Percentiles rank a stretch among this genome's conserved stretches.
These are phyloP conservation scores for Artomyces pyxidatus DNA, from an alignment of 768 basidiomycete genomes.

Conservation along the genomic window DNA sequence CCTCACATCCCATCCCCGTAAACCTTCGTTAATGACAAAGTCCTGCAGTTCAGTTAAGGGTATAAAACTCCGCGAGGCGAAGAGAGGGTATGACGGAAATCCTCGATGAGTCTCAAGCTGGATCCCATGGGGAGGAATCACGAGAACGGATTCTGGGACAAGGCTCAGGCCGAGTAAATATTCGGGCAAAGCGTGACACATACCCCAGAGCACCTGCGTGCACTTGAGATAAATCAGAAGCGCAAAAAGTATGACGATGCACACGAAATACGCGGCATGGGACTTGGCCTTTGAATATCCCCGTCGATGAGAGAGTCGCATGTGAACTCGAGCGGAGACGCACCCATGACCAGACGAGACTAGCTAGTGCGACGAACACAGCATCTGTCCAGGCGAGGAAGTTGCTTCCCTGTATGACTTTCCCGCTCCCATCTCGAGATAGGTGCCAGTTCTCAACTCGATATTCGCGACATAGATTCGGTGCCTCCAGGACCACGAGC, in stretches of 20 bases:
- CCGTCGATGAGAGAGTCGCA: background rate
- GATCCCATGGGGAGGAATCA: constrained; percentile 60
- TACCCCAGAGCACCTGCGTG: constrained; percentile 44
- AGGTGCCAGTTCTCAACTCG: constrained; percentile 47
- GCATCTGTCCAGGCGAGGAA: constrained; percentile 31
- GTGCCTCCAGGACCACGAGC: constrained; percentile 37
- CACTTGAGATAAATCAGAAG: constrained; percentile 29
- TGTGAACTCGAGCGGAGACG: background rate
- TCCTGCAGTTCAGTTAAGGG: constrained; percentile 47
- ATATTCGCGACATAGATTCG: constrained; percentile 46
- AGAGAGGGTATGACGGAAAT: constrained; percentile 29
- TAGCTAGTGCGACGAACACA: constrained; percentile 19
- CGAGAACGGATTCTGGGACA: constrained; percentile 58
- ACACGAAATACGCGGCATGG: background rate
- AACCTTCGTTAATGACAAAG: constrained; percentile 66
- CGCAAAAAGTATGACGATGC: constrained; percentile 7
- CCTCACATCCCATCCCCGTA: constrained; percentile 62
- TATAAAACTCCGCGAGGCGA: constrained; percentile 46
- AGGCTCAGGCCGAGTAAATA: background rate
- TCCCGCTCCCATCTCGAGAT: constrained; percentile 33
- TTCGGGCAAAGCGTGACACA: background rate
- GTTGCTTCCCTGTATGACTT: constrained; percentile 23
- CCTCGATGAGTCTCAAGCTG: constrained; percentile 70
- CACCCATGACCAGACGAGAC: constrained; percentile 14
- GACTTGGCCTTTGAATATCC: background rate